Conservation (phyloP, 208 protist species). For the Leishmania amazonensis region DNA sequence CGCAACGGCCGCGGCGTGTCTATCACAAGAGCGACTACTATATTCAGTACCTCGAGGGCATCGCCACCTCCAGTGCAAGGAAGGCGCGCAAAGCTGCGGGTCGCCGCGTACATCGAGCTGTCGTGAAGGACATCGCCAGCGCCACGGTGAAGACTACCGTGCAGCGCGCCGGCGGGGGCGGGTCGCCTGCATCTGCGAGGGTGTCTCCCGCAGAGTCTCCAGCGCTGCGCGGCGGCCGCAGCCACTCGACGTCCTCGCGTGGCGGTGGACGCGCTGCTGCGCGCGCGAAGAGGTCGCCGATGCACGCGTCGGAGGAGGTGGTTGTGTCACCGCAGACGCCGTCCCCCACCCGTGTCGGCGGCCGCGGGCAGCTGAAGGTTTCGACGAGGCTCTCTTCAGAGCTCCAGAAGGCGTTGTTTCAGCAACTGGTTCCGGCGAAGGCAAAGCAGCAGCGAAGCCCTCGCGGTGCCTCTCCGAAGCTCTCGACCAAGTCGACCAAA, state of each 20-base stretch:
- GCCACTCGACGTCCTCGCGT: background rate
- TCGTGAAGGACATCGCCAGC: constrained; percentile 20
- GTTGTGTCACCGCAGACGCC: constrained; percentile 2
- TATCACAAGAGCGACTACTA: constrained; percentile 47
- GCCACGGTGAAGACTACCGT: background rate
- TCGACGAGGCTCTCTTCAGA: constrained; percentile 33
- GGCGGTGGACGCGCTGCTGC: background rate
- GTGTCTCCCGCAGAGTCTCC: background rate
- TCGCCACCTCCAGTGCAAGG: constrained; percentile 32
- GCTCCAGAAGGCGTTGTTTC: constrained; percentile 32
- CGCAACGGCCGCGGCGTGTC: constrained; percentile 30
- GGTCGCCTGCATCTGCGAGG: background rate
- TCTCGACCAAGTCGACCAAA: background rate
- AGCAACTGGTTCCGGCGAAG: background rate
- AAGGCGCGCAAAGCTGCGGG: constrained; percentile 26
- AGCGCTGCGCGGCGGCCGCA: background rate
- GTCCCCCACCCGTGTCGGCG: background rate
- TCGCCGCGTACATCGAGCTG: constrained; percentile 20
- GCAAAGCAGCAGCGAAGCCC: background rate
- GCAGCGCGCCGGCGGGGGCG: background rate
- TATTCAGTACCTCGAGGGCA: constrained; percentile 40
- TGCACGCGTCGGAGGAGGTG: background rate
- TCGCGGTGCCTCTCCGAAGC: background rate
- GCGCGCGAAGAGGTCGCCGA: background rate
- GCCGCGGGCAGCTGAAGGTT: constrained; percentile 14